Base-by-base conservation (phyloP, 768 basidiomycete genomes). In the Trichaptum fuscoviolaceum region DNA sequence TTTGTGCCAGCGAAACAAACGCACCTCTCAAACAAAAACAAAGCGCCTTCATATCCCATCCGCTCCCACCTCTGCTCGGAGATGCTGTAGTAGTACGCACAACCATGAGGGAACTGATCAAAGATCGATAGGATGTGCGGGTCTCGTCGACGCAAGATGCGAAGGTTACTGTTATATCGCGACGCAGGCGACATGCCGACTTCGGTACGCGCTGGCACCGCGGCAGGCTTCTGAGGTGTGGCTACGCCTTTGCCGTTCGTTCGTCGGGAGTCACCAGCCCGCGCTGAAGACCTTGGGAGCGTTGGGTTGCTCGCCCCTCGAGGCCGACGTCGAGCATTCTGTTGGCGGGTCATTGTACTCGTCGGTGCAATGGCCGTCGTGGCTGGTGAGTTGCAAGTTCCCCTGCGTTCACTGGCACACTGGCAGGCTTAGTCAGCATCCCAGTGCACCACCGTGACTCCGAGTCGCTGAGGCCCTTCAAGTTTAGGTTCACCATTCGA, bases 101-200 rank as follows among this genome's bases (percentile, higher is more conserved):
- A 92, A 65, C 92, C 91, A 78, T 93, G 91, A 71, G 88, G 91
- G 81, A 93, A 93, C 72, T 93, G 91, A 78, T 95, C 92, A 70
- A 93, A 87, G 71, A 94, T 92, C 35, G 88, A 86, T 64, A 83
- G 78, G 70, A 95, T 93, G 35, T 90, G 86, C 15, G 92, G 86
- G 73, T 95, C 92, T 72, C 91, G 83, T 68, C 90, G 84, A 62
- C 88, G 84, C 26, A 95, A 81, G 66, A 92, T 90, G 72, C 87
- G 91, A 78, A 94, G 85, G 79, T 94, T 94, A 76, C 86, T 84
- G 70, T 84, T 77, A 75, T 93, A 92, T 74, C 88, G 77, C 34
- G 86, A 84, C 8, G 83, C 82, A 15, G 87, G 81, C 4, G 88
- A 84, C 87, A 90, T 90, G 69, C 86, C 84, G 62, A 73, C 57